phyloP scores from a whole-genome alignment of 495 filamentous ascomycete species.

The Usnea hakonensis region DNA sequence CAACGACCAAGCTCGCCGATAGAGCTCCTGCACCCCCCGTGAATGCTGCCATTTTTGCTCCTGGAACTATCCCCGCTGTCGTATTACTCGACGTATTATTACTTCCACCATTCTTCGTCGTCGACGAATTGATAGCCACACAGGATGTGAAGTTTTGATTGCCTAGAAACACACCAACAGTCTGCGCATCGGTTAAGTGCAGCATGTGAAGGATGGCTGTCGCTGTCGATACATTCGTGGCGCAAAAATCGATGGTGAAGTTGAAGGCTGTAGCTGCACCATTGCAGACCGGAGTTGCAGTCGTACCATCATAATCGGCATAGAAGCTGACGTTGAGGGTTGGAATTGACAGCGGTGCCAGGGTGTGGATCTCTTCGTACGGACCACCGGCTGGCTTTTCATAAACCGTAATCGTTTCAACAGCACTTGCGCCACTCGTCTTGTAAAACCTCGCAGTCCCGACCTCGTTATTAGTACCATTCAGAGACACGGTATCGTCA shows the following conservation, averaged over 20 bases:
- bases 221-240: not conserved
- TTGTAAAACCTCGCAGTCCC: conserved; percentile 23
- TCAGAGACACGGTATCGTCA: conserved; percentile 16
- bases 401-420: conserved; percentile 26
- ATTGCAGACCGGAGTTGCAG: conserved; percentile 19
- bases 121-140: conserved; percentile 4
- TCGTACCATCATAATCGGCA: conserved; percentile 9
- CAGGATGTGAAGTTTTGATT: conserved; percentile 24
- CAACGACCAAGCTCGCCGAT: not conserved
- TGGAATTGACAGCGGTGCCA: conserved; percentile 18
- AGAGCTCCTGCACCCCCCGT: not conserved
- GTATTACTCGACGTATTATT: not conserved
- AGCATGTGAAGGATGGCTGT: conserved; percentile 7
- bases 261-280: conserved; percentile 22
- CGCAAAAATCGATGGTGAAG: conserved; percentile 23
- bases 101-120: not conserved
- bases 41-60: not conserved
- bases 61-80: not conserved
- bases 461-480: conserved; percentile 24
- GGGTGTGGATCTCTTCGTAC: conserved; percentile 17
- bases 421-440: conserved; percentile 19
- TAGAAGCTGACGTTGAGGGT: conserved; percentile 23
- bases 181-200: conserved; percentile 5
- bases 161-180: conserved; percentile 21
- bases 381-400: conserved; percentile 24